Evolutionary conservation across 805 yeast genomes (phyloP).

Genomic region (Metschnikowia santaceciliae): DNA sequence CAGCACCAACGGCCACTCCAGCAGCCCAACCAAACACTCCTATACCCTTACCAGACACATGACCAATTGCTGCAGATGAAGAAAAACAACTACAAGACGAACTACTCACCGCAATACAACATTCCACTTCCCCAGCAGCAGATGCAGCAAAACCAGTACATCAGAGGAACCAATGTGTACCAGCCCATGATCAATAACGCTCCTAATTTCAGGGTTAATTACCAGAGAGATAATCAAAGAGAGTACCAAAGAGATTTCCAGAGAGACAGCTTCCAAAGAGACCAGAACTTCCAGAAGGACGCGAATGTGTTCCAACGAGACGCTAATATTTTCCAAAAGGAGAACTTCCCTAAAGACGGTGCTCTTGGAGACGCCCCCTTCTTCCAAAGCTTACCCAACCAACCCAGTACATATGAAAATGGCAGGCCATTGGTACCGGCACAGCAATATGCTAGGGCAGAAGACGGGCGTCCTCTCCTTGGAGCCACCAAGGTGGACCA

Average conservation of each 20-base stretch:
- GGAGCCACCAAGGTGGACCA: slow-evolving; percentile 92
- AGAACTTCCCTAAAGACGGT: background rate
- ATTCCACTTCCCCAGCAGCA: background rate
- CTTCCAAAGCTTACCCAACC: background rate
- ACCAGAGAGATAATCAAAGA: background rate
- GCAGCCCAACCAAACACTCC: background rate
- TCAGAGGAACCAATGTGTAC: background rate
- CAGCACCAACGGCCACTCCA: background rate
- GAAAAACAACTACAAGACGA: background rate
- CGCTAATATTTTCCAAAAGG: background rate
- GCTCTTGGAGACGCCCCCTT: background rate
- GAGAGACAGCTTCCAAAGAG: background rate
- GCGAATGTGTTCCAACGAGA: background rate
- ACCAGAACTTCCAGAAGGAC: background rate
- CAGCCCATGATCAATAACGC: background rate
- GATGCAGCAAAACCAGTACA: background rate
- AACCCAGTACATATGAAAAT: background rate
- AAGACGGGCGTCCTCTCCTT: slow-evolving; percentile 64
- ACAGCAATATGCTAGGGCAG: slow-evolving; percentile 45
- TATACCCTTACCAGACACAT: background rate
- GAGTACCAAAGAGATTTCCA: background rate
- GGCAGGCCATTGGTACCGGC: slow-evolving; percentile 39
- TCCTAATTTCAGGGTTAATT: too few relatives aligned
- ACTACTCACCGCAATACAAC: background rate
- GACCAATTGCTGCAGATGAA: background rate